Base-by-base conservation (phyloP, 2,329 filamentous ascomycete genomes). In the Pyrenochaeta sp. region DNA sequence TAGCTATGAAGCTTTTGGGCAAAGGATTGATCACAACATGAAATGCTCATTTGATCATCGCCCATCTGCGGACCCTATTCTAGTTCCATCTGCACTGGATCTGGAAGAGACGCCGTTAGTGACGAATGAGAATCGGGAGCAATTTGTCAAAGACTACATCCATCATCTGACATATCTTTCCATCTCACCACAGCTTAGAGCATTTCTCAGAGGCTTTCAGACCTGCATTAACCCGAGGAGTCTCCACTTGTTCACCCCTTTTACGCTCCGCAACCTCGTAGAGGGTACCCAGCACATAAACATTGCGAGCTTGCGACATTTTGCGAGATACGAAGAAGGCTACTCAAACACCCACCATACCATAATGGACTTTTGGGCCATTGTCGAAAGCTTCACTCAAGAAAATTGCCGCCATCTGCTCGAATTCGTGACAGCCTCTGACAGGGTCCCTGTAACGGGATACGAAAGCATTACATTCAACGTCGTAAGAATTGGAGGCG, bases 351-450 rank as follows among this genome's bases (percentile, higher is more conserved):
- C 80, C 0, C 88, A 95, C 61, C 85, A 81, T 12, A 86, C 89
- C 1, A 87, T 99, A 36, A 79, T 81, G 20, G 86, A 90, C 63
- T 98, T 99, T 73, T 99, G 95, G 95, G 82, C 82, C 11, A 83
- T 97, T 7, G 90, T 97, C 1, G 84, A 84, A 60, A 75, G 73
- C 31, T 95, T 85, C 69, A 82, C 86, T 54, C 82, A 88, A 14
- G 81, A 84, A 39, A 89, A 93, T 81, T 89, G 89, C 75, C 85
- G 87, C 46, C 87, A 86, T 66, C 78, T 99, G 30, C 82, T 99
- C 29, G 92, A 97, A 73, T 99, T 99, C 68, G 93, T 99, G 27
- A 99, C 95, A 12, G 94, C 94, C 0, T 94, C 89, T 65, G 93
- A 97, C 69, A 85, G 95, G 2, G 85, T 98, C 1, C 95, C 95